Conservation (phyloP, 1,284 basidiomycete species). For the Pseudozyma sp. region DNA sequence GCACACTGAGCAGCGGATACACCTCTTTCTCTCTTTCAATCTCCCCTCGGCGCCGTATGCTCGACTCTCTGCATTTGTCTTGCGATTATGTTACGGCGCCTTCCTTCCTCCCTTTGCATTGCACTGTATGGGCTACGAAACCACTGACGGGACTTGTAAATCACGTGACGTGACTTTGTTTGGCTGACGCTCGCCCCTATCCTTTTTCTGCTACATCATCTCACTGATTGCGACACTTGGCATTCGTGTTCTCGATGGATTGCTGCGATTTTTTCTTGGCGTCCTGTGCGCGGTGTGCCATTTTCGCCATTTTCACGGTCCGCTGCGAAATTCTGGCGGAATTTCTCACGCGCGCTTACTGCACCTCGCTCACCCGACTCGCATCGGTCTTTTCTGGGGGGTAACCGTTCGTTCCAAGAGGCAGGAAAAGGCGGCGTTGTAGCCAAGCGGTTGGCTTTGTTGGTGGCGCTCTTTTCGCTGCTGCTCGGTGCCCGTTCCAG, state of each 20-base stretch:
- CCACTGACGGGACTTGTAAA: constrained; percentile 5
- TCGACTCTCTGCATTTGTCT: neutral
- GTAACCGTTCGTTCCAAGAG: constrained; percentile 42
- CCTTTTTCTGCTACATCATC: constrained; percentile 1
- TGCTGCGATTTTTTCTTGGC: constrained; percentile 2
- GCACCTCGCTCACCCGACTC: neutral
- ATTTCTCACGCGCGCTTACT: constrained; percentile 14
- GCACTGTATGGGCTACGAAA: neutral
- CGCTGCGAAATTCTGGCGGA: neutral
- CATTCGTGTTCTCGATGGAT: neutral
- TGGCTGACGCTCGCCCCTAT: constrained; percentile 10
- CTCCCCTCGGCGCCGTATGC: neutral
- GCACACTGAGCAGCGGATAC: constrained; percentile 44
- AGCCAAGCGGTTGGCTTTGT: constrained; percentile 17
- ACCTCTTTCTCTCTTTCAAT: constrained; percentile 1
- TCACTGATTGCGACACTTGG: neutral
- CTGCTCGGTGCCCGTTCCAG: constrained; percentile 48
- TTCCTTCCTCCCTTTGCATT: neutral
- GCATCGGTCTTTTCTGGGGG: neutral
- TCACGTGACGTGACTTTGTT: constrained; percentile 29
- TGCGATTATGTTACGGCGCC: neutral
- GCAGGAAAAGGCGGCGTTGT: constrained; percentile 14
- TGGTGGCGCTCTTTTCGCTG: constrained; percentile 41
- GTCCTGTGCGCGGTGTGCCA: neutral
- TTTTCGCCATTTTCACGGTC: neutral